phyloP scores from a whole-genome alignment of 2,329 filamentous ascomycete species.

The Ceratocystis smalleyi region DNA sequence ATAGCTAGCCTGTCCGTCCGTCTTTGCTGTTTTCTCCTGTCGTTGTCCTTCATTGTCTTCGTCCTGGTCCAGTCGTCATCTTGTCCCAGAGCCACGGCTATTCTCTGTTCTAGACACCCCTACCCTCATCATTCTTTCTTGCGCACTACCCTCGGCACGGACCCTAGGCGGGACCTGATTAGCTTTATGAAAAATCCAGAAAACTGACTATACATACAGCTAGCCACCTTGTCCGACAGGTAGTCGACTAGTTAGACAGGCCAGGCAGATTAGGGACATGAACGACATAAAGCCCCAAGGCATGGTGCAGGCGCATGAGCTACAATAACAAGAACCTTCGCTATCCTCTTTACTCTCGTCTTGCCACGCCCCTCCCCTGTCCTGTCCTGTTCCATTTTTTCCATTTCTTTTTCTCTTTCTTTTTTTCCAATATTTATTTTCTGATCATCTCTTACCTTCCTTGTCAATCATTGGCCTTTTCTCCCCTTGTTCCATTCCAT shows the following conservation, averaged over 20 bases:
- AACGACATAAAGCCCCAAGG: not conserved
- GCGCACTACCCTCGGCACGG: not conserved
- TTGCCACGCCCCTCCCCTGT: not conserved
- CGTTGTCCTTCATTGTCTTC: not conserved
- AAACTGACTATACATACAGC: not conserved
- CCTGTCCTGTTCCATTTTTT: no score
- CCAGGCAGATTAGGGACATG: not conserved
- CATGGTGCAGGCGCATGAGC: not conserved
- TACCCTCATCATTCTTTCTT: not conserved
- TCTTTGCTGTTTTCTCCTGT: not conserved
- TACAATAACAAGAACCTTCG: not conserved
- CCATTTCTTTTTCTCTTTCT: not conserved
- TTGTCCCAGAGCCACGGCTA: constrained; percentile 3
- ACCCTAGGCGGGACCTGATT: not conserved
- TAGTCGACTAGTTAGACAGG: not conserved
- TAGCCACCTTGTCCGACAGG: not conserved
- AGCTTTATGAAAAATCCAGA: not conserved
- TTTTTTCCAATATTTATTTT: not conserved
- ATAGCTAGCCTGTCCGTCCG: not conserved
- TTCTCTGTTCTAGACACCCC: not conserved
- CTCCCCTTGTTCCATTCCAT: not conserved
- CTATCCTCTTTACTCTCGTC: not conserved
- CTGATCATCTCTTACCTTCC: not conserved
- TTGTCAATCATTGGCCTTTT: not conserved
- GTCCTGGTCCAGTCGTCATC: not conserved